Evolutionary conservation across 345 rosid species (phyloP).

Genomic region (Cardamine chenopodiifolia): DNA sequence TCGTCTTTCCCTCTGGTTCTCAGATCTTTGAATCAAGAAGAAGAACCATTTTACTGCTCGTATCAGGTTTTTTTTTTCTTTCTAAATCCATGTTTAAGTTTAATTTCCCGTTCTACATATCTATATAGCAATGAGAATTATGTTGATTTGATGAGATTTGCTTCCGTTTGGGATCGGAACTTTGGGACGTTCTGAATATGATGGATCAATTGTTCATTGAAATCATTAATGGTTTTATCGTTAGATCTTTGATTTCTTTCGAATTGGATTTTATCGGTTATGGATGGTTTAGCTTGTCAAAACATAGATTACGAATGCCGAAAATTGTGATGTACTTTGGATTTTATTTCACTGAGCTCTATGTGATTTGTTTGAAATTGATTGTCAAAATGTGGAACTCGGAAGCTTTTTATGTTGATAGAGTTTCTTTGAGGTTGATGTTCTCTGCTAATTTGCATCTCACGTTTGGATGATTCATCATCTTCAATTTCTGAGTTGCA

Average conservation of each 20-base stretch:
- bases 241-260: slow-evolving; percentile 21
- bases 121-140: not conserved
- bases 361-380: not conserved
- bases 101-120: not conserved
- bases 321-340: not conserved
- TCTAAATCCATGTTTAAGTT: slow-evolving; percentile 6
- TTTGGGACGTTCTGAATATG: not conserved
- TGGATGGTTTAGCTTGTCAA: slow-evolving; percentile 10
- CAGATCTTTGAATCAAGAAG: slow-evolving; percentile 40
- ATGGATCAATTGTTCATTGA: slow-evolving; percentile 1
- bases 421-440: slow-evolving; percentile 1
- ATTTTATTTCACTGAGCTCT: slow-evolving; percentile 10
- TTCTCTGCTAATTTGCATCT: slow-evolving; percentile 6
- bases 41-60: slow-evolving; percentile 17
- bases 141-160: slow-evolving; percentile 2
- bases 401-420: not conserved
- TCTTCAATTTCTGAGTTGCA: not conserved
- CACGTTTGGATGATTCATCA: not conserved
- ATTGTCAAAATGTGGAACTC: slow-evolving; percentile 16
- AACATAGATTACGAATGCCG: slow-evolving; percentile 4
- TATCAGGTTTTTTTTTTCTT: slow-evolving; percentile 40
- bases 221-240: not conserved
- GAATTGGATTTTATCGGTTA: slow-evolving; percentile 8
- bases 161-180: slow-evolving; percentile 30
- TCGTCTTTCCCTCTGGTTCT: slow-evolving; percentile 33